phyloP scores from a whole-genome alignment of 805 yeast species.

The Wickerhamomyces strasburgensis region DNA sequence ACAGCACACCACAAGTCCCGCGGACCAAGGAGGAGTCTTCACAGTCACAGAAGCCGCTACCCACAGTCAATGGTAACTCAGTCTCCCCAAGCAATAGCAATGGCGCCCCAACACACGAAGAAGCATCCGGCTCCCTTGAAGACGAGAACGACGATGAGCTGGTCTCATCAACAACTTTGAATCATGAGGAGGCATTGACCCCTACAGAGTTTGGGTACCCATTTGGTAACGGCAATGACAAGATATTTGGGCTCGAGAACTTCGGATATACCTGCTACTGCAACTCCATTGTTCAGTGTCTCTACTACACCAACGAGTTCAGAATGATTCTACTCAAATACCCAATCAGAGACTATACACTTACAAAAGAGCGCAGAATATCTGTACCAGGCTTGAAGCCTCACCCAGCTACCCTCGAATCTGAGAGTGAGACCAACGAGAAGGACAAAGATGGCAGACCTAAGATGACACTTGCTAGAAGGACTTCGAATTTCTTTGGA shows the following conservation, averaged over 20 bases:
- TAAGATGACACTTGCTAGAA: conserved; percentile 16
- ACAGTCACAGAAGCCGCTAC: no score
- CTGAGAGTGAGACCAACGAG: conserved; percentile 4
- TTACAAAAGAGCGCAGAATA: conserved; percentile 33
- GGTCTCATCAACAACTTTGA: conserved; percentile 1
- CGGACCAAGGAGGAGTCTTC: no score
- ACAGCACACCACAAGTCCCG: no score
- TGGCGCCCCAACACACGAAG: conserved; percentile 1
- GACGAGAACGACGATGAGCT: not conserved
- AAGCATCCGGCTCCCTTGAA: not conserved
- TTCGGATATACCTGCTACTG: conserved; percentile 93
- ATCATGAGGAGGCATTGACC: not conserved
- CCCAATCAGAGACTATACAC: conserved; percentile 34
- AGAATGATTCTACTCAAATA: conserved; percentile 49
- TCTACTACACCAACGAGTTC: conserved; percentile 69
- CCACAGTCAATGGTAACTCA: conserved; percentile 1
- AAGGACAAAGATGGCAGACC: conserved; percentile 11
- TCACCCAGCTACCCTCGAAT: conserved; percentile 28
- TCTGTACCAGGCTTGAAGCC: conserved; percentile 37
- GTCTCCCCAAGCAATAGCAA: conserved; percentile 1
- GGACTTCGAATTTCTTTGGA: conserved; percentile 28
- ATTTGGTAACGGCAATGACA: conserved; percentile 63
- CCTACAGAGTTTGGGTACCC: conserved; percentile 28
- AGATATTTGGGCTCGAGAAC: conserved; percentile 77
- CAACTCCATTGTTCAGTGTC: conserved; percentile 85